Base-by-base conservation (phyloP, 1,284 basidiomycete species). In the Ustanciosporium gigantosporum region DNA sequence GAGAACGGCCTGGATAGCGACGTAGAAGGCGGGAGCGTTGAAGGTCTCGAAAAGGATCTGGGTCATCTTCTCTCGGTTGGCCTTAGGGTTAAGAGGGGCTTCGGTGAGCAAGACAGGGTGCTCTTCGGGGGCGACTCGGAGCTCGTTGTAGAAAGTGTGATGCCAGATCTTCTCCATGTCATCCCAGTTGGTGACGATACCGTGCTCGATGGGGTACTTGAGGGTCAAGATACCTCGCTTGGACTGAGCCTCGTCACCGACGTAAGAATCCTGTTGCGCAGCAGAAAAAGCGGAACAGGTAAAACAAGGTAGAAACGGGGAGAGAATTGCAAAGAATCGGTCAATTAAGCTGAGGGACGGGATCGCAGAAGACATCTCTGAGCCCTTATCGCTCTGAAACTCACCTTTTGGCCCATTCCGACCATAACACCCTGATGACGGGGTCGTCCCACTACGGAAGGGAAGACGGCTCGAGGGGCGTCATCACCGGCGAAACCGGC, bases 1-100 rank as follows among this genome's bases (percentile, higher is more conserved):
- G 32, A 94, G 84, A 47, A 92, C 90, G 79, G 90, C 90, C 82
- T 93, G 91, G 80, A 92, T 91, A 50, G 88, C 85, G 69, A 92
- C 90, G 83, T 92, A 92, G 84, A 93, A 91, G 15, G 90, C 90
- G 46, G 90, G 90, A 4, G 85, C 86, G 81, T 92, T 93, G 86
- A 94, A 93, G 36, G 90, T 93, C 84, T 94, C 90, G 80, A 94
- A 94, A 89, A 92, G 92, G 84, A 92, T 91, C 82, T 92, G 90
- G 59, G 90, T 91, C 90, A 92, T 92, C 85, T 92, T 92, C 83
- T 94, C 90, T 79, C 90, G 84, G 83, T 93, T 92, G 58, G 87
- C 88, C 84, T 92, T 93, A 72, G 91, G 90, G 84, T 92, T 94
- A 67, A 91, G 85, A 82, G 90, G 84, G n/a, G 90, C 91, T 82